Evolutionary conservation across 2,329 filamentous ascomycete species (phyloP).

Genomic region (Cladorrhinum sp.): DNA sequence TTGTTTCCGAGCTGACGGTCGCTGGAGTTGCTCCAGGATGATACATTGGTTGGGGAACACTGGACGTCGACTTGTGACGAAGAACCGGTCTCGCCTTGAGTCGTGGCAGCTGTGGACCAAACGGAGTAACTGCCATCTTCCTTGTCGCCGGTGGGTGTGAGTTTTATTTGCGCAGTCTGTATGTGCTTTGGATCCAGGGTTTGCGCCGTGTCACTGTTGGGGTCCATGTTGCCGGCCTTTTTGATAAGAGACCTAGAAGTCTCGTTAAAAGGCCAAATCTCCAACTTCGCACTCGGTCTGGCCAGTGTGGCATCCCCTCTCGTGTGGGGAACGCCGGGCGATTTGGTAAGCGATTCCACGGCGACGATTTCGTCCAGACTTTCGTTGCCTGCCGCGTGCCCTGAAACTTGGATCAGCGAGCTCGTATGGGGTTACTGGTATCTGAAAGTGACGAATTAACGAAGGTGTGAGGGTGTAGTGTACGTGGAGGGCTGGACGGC

Average conservation of each 20-base stretch:
- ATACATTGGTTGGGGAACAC: conserved; percentile 28
- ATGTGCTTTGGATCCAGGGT: not conserved
- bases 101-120: conserved; percentile 1
- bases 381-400: not conserved
- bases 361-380: not conserved
- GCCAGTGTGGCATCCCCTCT: conserved; percentile 1
- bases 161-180: not conserved
- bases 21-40: conserved; percentile 42
- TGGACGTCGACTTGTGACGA: not conserved
- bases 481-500: not conserved
- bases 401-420: not conserved
- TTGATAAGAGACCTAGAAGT: conserved; percentile 4
- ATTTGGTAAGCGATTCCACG: not conserved
- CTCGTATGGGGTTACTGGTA: not conserved
- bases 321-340: not conserved
- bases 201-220: not conserved
- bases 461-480: not conserved
- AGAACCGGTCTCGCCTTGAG: conserved; percentile 8
- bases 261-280: not conserved
- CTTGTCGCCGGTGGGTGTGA: not conserved
- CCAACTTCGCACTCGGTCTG: not conserved
- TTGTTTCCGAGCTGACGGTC: conserved; percentile 39
- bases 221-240: not conserved
- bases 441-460: not conserved
- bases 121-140: not conserved